Evolutionary conservation across 2,329 filamentous ascomycete genomes (phyloP), one percentile per base, ranked within the genome.

Genomic region (Microcyclosporella mali): DNA sequence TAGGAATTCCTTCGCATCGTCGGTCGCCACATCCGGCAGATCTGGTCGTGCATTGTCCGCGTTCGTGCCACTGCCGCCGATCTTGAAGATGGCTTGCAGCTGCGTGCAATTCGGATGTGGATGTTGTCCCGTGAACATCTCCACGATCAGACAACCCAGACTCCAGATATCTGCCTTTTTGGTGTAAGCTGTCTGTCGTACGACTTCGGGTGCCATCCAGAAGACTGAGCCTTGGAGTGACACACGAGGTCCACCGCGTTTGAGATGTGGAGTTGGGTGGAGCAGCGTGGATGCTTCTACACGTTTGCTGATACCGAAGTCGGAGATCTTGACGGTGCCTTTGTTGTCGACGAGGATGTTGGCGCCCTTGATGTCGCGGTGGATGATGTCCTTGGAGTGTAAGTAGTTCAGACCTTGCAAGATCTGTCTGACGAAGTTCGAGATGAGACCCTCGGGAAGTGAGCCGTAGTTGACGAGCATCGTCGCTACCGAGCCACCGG

Each of bases 271-370:
- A 58, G 62, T 42, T 59, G 69, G 33, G 60, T 55, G 52, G 35
- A 94, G 79, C 33, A 95, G 79, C 47, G 89, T 92, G 44, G 87
- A 84, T 11, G 88, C 88, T 67, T 97, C 90, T 31, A 97, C 85
- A 65, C 94, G 94, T 74, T 98, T 98, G 48, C 86, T 94, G 63
- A 98, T 97, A 62, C 92, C 92, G 57, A 98, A 98, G 73, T 98
- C 92, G 7, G 90, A 97, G 53, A 98, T 98, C 70, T 98, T 98
- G 70, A 98, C 94, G 6, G 87, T 90, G 45, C 92, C 92, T 69
- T 97, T 95, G 73, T 97, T 97, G 71, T 98, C 92, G 44, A 98
- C 92, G 4, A 98, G 81, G 55, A 98, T 94, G 63, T 98, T 98
- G 65, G 92, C 92, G 36, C 92, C 92, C 72, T 98, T 98, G 77